Evolutionary conservation across 208 protist genomes (phyloP), one percentile per base, ranked within the genome.

Genomic region (Acanthamoeba quina): DNA sequence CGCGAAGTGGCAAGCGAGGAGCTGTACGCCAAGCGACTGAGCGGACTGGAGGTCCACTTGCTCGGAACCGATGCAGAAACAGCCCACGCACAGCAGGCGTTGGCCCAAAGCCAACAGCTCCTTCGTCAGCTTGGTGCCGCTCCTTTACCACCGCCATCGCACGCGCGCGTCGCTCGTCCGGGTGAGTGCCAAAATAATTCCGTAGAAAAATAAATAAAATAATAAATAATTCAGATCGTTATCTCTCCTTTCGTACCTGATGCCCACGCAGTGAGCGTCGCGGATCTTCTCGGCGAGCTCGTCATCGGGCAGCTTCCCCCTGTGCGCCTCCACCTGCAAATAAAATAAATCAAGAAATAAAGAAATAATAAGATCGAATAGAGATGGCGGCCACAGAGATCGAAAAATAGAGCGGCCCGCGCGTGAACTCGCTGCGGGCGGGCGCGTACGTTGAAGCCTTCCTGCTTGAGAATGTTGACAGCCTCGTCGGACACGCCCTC

Each of bases 41-140:
- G 98, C 98, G 54, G 96, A 86, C 6, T 96, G 94, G 6, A 99
- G 94, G 95, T 99, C 98, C 11, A 99, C 98, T 94, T 99, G 98
- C 94, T 99, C 98, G 4, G 98, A 99, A 41, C 98, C 98, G 92
- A 99, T 99, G 95, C 98, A 99, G 94, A 99, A 99, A 96, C 98
- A 99, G 24, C 98, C 98, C 58, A 99, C 96, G 31, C 97, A 97
- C 15, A 98, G 90, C 29, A 99, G 94, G 37, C 97, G 96, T 13
- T 97, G 97, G 0, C 98, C 98, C 21, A 54, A 58, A n/a, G 97
- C 94, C 24, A 99, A 94, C 15, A 99, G 94, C 41, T 97, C 97
- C 54, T 95, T 95, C 13, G 96, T 98, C 49, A 99, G 68, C 31
- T 97, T 96, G 17, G 98, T 99, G 95, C 99, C 99, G 95, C 97